Evolutionary conservation across 1,284 basidiomycete species (phyloP).

Genomic region (Tilletia horrida): DNA sequence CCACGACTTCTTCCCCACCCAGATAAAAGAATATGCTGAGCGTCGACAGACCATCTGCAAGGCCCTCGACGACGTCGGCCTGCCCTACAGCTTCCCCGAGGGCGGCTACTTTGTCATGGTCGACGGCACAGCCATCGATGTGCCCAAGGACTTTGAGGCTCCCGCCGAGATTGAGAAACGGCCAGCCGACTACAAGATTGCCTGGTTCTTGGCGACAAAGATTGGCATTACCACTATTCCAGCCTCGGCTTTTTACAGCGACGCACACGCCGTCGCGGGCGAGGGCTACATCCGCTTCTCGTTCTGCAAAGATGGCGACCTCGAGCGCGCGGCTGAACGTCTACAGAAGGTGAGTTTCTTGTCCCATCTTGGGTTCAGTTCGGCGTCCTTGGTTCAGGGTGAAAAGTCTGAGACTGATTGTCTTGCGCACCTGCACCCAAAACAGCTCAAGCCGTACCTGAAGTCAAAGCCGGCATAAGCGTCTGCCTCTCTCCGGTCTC

Average conservation of each 20-base stretch:
- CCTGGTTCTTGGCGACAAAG: conserved; percentile 53
- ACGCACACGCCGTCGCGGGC: conserved; percentile 28
- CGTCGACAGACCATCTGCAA: conserved; percentile 71
- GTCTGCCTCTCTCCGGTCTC: too few species aligned
- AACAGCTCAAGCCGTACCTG: conserved; percentile 13
- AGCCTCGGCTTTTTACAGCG: conserved; percentile 48
- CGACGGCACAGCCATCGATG: conserved; percentile 76
- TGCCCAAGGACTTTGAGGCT: conserved; percentile 80
- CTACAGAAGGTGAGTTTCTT: conserved; percentile 23
- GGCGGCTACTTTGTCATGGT: conserved; percentile 56
- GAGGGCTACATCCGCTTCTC: conserved; percentile 46
- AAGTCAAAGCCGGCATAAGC: background rate
- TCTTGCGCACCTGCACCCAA: background rate
- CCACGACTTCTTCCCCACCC: conserved; percentile 74
- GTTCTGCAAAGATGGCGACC: conserved; percentile 51
- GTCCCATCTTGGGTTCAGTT: too few species aligned
- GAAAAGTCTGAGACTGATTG: too few species aligned
- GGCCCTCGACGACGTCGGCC: conserved; percentile 77
- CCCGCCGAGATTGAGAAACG: conserved; percentile 72
- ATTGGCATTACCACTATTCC: conserved; percentile 52
- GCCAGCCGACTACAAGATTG: conserved; percentile 79
- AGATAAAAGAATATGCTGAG: conserved; percentile 75
- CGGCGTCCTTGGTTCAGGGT: too few species aligned
- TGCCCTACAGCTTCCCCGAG: conserved; percentile 65
- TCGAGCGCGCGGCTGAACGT: conserved; percentile 38